These are phyloP conservation scores for Nitzschia sp. DNA, from an alignment of 108 stramenopile species.

Conservation along the genomic window DNA sequence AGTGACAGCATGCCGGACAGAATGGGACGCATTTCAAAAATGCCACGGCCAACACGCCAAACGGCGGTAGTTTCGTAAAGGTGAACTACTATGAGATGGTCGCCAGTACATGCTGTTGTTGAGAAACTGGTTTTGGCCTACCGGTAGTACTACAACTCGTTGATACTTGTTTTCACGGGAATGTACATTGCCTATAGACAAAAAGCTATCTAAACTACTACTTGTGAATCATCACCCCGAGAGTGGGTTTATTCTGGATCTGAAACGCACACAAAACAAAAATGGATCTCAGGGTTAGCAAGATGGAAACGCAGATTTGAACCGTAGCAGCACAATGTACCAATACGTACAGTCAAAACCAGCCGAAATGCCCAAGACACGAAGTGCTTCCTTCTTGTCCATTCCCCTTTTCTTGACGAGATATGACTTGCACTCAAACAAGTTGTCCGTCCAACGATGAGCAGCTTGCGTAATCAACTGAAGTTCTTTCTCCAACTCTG, in stretches of 20 bases:
- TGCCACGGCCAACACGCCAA: conserved; percentile 28
- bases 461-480: conserved; percentile 59
- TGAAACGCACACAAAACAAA: not conserved
- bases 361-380: conserved; percentile 62
- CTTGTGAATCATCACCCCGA: too few relatives aligned
- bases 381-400: conserved; percentile 74
- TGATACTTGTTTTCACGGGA: not conserved
- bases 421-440: conserved; percentile 73
- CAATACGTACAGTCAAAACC: conserved; percentile 66
- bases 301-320: not conserved
- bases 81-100: too few relatives aligned
- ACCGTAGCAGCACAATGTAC: not conserved
- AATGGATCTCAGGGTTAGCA: not conserved
- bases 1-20: conserved; percentile 33
- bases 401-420: conserved; percentile 91
- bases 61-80: not conserved
- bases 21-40: conserved; percentile 47
- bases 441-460: conserved; percentile 93
- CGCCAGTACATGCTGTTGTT: too few relatives aligned
- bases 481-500: conserved; percentile 61
- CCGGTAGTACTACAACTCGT: not conserved
- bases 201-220: too few relatives aligned
- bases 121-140: not conserved
- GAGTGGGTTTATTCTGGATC: conserved; percentile 5
- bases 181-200: not conserved